Conservation (phyloP, 2,329 filamentous ascomycete species). For the Paecilomyces variotii region DNA sequence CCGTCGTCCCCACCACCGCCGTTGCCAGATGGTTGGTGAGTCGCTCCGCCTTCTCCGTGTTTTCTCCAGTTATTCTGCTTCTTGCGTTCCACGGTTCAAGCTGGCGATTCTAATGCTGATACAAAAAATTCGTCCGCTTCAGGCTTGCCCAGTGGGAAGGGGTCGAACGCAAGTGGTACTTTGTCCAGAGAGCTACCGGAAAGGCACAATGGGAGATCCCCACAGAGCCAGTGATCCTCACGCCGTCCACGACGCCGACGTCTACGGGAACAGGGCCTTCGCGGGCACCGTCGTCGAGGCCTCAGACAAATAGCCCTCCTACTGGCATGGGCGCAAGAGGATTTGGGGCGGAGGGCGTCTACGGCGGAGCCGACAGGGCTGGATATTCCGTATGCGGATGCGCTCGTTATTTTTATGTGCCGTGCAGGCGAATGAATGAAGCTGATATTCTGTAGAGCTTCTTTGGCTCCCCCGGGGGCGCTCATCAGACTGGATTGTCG, state of each 20-base stretch:
- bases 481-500: conserved; percentile 6
- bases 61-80: not conserved
- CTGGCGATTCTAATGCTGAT: not conserved
- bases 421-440: conserved; percentile 10
- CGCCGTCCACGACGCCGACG: conserved; percentile 24
- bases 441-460: conserved; percentile 21
- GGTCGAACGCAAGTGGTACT: conserved; percentile 30
- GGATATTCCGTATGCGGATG: conserved; percentile 19
- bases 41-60: conserved; percentile 1
- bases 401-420: conserved; percentile 11
- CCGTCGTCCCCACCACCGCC: conserved; percentile 29
- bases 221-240: conserved; percentile 30
- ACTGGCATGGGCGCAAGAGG: conserved; percentile 3
- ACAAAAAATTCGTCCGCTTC: not conserved
- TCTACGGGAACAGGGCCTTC: conserved; percentile 20
- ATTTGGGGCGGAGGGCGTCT: not conserved
- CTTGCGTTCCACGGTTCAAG: not conserved
- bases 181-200: conserved; percentile 31
- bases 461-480: conserved; percentile 11
- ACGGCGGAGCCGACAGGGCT: not conserved
- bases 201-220: conserved; percentile 35
- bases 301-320: conserved; percentile 14
- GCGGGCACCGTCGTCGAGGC: conserved; percentile 16
- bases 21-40: conserved; percentile 33
- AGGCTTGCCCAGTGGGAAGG: conserved; percentile 36